Conservation (phyloP, 1,284 basidiomycete species). For the Heterobasidion irregulare region DNA sequence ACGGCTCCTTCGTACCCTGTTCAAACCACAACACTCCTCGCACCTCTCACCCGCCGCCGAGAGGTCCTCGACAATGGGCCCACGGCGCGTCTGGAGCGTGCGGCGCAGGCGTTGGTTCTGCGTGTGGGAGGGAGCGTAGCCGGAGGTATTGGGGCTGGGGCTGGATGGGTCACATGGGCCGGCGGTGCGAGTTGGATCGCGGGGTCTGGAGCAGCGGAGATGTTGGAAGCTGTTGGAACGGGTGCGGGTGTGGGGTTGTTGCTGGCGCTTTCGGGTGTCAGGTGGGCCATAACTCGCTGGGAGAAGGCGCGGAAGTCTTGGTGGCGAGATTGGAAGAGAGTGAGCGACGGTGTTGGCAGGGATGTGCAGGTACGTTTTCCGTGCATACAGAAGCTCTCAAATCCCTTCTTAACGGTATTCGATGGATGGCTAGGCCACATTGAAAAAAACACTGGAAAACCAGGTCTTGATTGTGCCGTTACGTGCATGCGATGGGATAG, state of each 20-base stretch:
- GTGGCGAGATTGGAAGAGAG: slow-evolving; percentile 66
- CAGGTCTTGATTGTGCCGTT: slow-evolving; percentile 27
- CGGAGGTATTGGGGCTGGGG: slow-evolving; percentile 51
- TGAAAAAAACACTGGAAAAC: slow-evolving; percentile 39
- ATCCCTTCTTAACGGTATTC: not conserved
- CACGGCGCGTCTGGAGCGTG: slow-evolving; percentile 55
- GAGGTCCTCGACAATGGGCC: slow-evolving; percentile 50
- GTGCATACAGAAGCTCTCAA: not conserved
- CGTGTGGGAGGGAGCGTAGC: slow-evolving; percentile 37
- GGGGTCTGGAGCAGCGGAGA: slow-evolving; percentile 26
- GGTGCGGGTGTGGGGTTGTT: slow-evolving; percentile 58
- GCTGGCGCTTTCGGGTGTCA: slow-evolving; percentile 40
- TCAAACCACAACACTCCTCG: slow-evolving; percentile 39
- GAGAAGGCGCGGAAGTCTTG: slow-evolving; percentile 62
- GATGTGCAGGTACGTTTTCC: slow-evolving; percentile 54
- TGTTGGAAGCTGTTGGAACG: slow-evolving; percentile 44
- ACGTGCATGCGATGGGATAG: slow-evolving; percentile 30
- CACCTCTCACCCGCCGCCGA: slow-evolving; percentile 48
- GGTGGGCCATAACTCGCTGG: slow-evolving; percentile 69
- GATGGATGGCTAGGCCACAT: slow-evolving; percentile 26
- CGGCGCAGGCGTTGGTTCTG: slow-evolving; percentile 56
- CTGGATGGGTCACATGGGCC: slow-evolving; percentile 40
- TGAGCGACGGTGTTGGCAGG: slow-evolving; percentile 61
- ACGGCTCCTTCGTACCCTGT: slow-evolving; percentile 42
- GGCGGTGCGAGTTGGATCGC: slow-evolving; percentile 46